Evolutionary conservation across 768 basidiomycete genomes (phyloP).

Genomic region (Podaxis carcinomalis): DNA sequence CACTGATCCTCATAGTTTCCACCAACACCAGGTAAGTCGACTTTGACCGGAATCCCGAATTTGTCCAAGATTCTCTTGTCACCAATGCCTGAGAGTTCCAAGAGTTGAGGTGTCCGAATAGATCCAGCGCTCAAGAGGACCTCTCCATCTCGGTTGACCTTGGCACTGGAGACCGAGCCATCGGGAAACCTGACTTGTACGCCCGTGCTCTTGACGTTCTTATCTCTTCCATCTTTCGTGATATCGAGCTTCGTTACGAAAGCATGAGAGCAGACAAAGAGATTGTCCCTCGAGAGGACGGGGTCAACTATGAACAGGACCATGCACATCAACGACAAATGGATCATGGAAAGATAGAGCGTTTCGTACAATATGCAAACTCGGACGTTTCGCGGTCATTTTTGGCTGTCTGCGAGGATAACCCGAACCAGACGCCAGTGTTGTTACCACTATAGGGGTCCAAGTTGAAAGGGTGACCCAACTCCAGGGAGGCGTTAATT

Average conservation of each 20-base stretch:
- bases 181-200: slow-evolving; percentile 12
- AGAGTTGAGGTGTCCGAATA: slow-evolving; percentile 49
- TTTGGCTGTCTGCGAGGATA: slow-evolving; percentile 52
- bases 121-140: slow-evolving; percentile 53
- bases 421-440: slow-evolving; percentile 50
- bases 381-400: slow-evolving; percentile 26
- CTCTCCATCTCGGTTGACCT: slow-evolving; percentile 14
- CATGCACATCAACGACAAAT: background rate
- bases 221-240: slow-evolving; percentile 12
- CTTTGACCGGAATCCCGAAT: slow-evolving; percentile 38
- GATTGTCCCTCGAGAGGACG: slow-evolving; percentile 9
- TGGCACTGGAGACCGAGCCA: background rate
- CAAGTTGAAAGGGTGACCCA: slow-evolving; percentile 27
- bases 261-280: slow-evolving; percentile 12
- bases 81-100: slow-evolving; percentile 59
- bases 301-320: slow-evolving; percentile 21
- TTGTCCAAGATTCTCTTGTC: slow-evolving; percentile 44
- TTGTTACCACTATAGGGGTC: slow-evolving; percentile 49
- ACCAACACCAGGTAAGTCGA: slow-evolving; percentile 57
- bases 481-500: slow-evolving; percentile 25
- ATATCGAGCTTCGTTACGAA: slow-evolving; percentile 9
- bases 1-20: slow-evolving; percentile 53
- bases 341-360: background rate
- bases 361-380: slow-evolving; percentile 25
- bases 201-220: slow-evolving; percentile 9